Evolutionary conservation across 345 rosid genomes (phyloP).

Genomic region (Anastatica hierochuntica): DNA sequence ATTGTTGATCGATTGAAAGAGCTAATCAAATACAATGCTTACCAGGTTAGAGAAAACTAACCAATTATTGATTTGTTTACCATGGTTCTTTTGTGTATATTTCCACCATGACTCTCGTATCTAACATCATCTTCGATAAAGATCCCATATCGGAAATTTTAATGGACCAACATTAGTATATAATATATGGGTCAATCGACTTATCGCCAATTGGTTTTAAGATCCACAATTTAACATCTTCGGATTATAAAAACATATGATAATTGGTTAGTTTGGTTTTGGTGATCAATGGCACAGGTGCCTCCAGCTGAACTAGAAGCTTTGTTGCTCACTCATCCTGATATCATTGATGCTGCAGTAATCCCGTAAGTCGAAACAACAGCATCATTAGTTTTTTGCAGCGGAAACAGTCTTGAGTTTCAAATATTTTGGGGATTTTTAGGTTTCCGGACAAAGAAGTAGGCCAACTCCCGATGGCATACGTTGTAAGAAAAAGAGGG

Average conservation of each 20-base stretch:
- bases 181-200: too few relatives aligned
- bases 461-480: slow-evolving; percentile 84
- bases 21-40: slow-evolving; percentile 87
- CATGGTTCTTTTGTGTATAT: too few relatives aligned
- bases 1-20: slow-evolving; percentile 88
- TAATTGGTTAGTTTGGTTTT: neutral
- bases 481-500: slow-evolving; percentile 56
- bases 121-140: too few relatives aligned
- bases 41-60: slow-evolving; percentile 44
- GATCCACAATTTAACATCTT: too few relatives aligned
- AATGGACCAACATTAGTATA: too few relatives aligned
- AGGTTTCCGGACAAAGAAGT: slow-evolving; percentile 80
- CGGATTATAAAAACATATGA: too few relatives aligned
- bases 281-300: slow-evolving; percentile 41
- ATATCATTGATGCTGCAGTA: slow-evolving; percentile 67
- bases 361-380: slow-evolving; percentile 51
- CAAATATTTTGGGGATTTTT: slow-evolving; percentile 2
- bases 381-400: neutral
- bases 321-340: slow-evolving; percentile 60
- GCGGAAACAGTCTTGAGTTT: neutral
- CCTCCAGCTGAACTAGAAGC: slow-evolving; percentile 93
- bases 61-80: too few relatives aligned
- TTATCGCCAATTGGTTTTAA: too few relatives aligned
- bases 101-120: too few relatives aligned
- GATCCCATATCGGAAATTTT: too few relatives aligned